Evolutionary conservation across 2,329 filamentous ascomycete species (phyloP).

Genomic region (Nigrograna mackinnonii): DNA sequence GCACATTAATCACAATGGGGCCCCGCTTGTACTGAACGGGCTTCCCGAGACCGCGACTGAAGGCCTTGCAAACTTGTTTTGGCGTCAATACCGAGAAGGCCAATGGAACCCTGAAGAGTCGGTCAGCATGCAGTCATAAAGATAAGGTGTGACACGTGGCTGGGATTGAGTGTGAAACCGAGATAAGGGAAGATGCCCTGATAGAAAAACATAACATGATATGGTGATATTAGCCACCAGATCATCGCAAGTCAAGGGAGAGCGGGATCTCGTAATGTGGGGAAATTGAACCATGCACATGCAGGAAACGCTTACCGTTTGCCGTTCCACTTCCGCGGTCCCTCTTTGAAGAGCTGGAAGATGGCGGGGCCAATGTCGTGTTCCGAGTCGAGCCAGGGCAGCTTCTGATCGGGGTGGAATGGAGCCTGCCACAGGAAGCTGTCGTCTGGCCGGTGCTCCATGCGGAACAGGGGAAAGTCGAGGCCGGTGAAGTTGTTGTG

Average conservation of each 20-base stretch:
- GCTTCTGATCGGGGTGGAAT: conserved; percentile 83
- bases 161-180: conserved; percentile 10
- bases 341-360: conserved; percentile 94
- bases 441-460: conserved; percentile 83
- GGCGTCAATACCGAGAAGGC: conserved; percentile 91
- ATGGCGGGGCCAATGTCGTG: conserved; percentile 93
- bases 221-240: conserved; percentile 2
- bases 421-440: conserved; percentile 93
- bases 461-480: conserved; percentile 91
- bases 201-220: conserved; percentile 7
- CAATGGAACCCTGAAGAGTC: conserved; percentile 69
- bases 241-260: not conserved
- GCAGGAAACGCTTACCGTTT: conserved; percentile 58
- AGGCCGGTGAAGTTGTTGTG: conserved; percentile 99
- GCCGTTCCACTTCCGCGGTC: conserved; percentile 79
- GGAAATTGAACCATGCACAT: not conserved
- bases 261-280: not conserved
- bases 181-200: conserved; percentile 12
- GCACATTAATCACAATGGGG: conserved; percentile 81
- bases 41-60: conserved; percentile 76
- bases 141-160: conserved; percentile 15
- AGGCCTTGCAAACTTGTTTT: conserved; percentile 77
- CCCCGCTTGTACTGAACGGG: conserved; percentile 78
- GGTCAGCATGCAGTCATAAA: conserved; percentile 28
- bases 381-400: conserved; percentile 96